Evolutionary conservation across 805 yeast genomes (phyloP).

Genomic region (Candida methanosorbosa): DNA sequence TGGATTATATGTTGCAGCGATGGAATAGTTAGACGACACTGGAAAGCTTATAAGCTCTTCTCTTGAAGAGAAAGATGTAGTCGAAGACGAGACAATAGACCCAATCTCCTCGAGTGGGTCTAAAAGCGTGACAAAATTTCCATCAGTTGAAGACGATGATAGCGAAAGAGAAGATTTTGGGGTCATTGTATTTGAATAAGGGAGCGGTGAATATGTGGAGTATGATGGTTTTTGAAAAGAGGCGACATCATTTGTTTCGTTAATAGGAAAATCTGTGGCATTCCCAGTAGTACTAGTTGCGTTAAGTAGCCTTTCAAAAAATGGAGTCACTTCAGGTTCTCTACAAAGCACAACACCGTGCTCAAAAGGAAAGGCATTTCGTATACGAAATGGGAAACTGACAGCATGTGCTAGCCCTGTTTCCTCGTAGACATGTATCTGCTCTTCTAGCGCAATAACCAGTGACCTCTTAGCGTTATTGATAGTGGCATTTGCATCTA

Average conservation of each 20-base stretch:
- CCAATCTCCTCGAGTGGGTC: conserved; percentile 76
- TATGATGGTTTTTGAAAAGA: not conserved
- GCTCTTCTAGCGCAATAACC: conserved; percentile 51
- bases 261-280: no score
- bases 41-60: conserved; percentile 58
- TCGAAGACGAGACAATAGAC: conserved; percentile 59
- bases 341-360: conserved; percentile 47
- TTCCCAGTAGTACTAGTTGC: not conserved
- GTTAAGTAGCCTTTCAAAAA: not conserved
- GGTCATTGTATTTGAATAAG: no score
- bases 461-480: conserved; percentile 28
- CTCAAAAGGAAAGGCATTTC: conserved; percentile 53
- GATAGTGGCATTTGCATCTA: not conserved
- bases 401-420: conserved; percentile 53
- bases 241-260: no score
- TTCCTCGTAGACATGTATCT: conserved; percentile 52
- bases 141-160: conserved; percentile 6
- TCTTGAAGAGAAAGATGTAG: conserved; percentile 48
- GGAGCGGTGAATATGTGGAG: not conserved
- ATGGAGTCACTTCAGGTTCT: conserved; percentile 11
- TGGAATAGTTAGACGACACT: conserved; percentile 23
- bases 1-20: conserved; percentile 50
- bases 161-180: not conserved
- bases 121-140: conserved; percentile 51
- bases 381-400: conserved; percentile 62